Evolutionary conservation across 192 early-diverging fungal genomes (phyloP).

Genomic region (Backusella mclennaniae): DNA sequence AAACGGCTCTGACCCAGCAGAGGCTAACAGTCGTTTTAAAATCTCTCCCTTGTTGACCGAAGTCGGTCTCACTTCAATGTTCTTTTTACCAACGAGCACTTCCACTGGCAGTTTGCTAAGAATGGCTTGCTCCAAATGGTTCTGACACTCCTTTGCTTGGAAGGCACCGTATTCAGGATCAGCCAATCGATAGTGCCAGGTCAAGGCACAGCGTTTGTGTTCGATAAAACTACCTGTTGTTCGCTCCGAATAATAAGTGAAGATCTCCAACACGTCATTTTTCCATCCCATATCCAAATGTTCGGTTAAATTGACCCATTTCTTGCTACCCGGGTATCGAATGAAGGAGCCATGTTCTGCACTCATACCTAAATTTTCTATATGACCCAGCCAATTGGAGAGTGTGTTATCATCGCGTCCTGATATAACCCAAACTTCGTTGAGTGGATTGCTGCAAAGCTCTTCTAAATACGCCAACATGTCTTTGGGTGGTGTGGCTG

Average conservation of each 20-base stretch:
- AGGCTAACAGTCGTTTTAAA: slow-evolving; percentile 76
- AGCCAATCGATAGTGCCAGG: slow-evolving; percentile 96
- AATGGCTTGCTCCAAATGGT: slow-evolving; percentile 89
- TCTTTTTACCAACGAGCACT: slow-evolving; percentile 94
- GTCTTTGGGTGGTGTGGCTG: slow-evolving; percentile 75
- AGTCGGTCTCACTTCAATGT: slow-evolving; percentile 91
- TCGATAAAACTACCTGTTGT: slow-evolving; percentile 94
- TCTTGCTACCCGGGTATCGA: slow-evolving; percentile 69
- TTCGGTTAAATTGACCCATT: slow-evolving; percentile 74
- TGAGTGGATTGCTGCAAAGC: slow-evolving; percentile 75
- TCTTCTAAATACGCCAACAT: slow-evolving; percentile 75
- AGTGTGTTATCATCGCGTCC: slow-evolving; percentile 86
- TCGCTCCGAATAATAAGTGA: slow-evolving; percentile 93
- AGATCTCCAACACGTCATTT: slow-evolving; percentile 89
- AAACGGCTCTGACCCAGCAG: slow-evolving; percentile 49
- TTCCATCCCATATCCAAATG: slow-evolving; percentile 91
- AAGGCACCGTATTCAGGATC: slow-evolving; percentile 95
- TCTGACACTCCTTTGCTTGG: slow-evolving; percentile 97
- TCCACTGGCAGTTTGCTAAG: slow-evolving; percentile 94
- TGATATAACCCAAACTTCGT: slow-evolving; percentile 88
- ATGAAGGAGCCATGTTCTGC: slow-evolving; percentile 98
- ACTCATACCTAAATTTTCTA: slow-evolving; percentile 77
- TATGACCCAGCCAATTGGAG: slow-evolving; percentile 79
- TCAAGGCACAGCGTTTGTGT: slow-evolving; percentile 88
- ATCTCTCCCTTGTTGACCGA: slow-evolving; percentile 97